Evolutionary conservation across 345 rosid genomes (phyloP).

Genomic region (Euphorbia pulcherrima): DNA sequence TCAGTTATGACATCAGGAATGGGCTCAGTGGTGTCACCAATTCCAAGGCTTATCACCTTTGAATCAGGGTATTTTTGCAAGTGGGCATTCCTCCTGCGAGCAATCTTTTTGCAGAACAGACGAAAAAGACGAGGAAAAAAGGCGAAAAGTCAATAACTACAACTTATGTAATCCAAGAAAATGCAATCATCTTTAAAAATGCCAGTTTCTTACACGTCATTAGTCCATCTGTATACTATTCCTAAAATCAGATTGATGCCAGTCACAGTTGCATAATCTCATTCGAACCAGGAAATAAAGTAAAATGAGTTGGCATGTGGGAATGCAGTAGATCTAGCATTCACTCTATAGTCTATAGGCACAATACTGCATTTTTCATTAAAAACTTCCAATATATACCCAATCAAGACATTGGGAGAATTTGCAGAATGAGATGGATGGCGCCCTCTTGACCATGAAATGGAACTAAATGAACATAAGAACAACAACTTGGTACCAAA

Average conservation of each 20-base stretch:
- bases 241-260: not conserved
- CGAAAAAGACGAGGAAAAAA: slow-evolving; percentile 1
- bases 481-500: not conserved
- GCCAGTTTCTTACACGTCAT: not conserved
- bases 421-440: not conserved
- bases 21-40: slow-evolving; percentile 97
- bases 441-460: not conserved
- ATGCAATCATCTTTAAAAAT: not conserved
- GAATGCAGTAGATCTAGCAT: not conserved
- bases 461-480: not conserved
- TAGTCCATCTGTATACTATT: not conserved
- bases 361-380: not conserved
- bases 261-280: not conserved
- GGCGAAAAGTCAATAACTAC: not conserved
- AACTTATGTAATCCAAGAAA: not conserved
- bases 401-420: not conserved
- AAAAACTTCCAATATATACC: not conserved
- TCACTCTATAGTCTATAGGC: not conserved
- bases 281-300: not conserved
- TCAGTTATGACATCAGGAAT: slow-evolving; percentile 89
- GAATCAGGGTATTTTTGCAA: slow-evolving; percentile 80
- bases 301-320: not conserved
- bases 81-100: slow-evolving; percentile 81
- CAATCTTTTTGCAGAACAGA: slow-evolving; percentile 46
- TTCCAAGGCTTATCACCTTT: slow-evolving; percentile 85